Evolutionary conservation across 192 early-diverging fungal genomes (phyloP).

Genomic region (Pilobolus umbonatus): DNA sequence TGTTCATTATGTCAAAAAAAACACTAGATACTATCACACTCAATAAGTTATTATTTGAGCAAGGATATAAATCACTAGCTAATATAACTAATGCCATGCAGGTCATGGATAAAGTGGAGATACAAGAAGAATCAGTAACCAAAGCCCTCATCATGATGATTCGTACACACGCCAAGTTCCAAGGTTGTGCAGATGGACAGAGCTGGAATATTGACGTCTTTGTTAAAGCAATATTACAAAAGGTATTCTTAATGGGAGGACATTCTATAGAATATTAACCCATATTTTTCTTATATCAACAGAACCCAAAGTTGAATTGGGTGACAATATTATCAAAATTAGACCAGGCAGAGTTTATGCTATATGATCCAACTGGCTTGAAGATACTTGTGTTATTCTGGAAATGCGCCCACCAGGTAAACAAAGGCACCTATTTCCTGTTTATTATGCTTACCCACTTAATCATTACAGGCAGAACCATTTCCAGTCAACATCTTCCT

Average conservation of each 20-base stretch:
- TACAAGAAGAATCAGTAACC: conserved; percentile 48
- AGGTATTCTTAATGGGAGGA: conserved; percentile 17
- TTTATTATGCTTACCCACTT: not conserved
- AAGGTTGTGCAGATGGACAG: conserved; percentile 23
- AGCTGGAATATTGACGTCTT: conserved; percentile 32
- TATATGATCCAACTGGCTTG: conserved; percentile 52
- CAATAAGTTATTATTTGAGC: conserved; percentile 9
- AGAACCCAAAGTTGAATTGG: conserved; percentile 61
- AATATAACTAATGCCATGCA: conserved; percentile 10
- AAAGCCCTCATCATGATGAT: conserved; percentile 61
- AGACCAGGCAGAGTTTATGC: conserved; percentile 57
- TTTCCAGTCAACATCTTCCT: conserved; percentile 70
- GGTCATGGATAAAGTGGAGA: conserved; percentile 2
- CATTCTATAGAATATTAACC: conserved; percentile 28
- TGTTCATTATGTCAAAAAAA: conserved; percentile 11
- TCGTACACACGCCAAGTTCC: conserved; percentile 31
- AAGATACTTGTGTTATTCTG: conserved; percentile 57
- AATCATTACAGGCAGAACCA: conserved; percentile 40
- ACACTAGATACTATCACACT: conserved; percentile 4
- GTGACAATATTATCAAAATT: conserved; percentile 49
- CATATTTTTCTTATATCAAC: conserved; percentile 21
- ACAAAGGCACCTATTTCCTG: not conserved
- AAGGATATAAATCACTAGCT: conserved; percentile 8
- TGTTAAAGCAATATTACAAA: conserved; percentile 20
- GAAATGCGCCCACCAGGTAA: conserved; percentile 34